phyloP scores from a whole-genome alignment of 2,329 filamentous ascomycete species.

The Penicillium sp. region DNA sequence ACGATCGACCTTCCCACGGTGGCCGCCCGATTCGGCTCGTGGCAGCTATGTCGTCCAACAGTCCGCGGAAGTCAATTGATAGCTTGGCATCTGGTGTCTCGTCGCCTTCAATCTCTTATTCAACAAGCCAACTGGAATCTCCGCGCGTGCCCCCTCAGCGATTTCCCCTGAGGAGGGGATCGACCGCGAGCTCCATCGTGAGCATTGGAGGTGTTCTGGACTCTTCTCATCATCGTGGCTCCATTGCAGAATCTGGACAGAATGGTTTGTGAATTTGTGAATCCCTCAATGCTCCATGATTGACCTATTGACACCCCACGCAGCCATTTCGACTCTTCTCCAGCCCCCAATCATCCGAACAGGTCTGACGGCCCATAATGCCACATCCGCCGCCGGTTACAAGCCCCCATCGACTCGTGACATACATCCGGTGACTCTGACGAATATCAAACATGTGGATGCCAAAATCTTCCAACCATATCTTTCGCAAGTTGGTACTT shows the following conservation, averaged over 20 bases:
- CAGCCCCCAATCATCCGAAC: conserved; percentile 88
- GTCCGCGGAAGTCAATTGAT: conserved; percentile 65
- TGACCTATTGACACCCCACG: conserved; percentile 13
- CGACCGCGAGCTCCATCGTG: conserved; percentile 81
- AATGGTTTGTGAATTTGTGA: conserved; percentile 61
- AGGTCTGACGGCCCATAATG: conserved; percentile 75
- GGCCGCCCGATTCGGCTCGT: conserved; percentile 36
- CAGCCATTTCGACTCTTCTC: conserved; percentile 89
- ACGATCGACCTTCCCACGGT: conserved; percentile 28
- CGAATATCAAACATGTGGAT: conserved; percentile 82
- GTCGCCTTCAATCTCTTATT: conserved; percentile 49
- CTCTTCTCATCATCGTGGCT: conserved; percentile 58
- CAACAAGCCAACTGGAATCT: conserved; percentile 38
- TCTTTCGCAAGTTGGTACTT: conserved; percentile 74
- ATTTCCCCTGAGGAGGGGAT: conserved; percentile 62
- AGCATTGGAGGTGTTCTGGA: conserved; percentile 85
- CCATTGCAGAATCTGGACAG: conserved; percentile 71
- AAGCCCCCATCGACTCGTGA: conserved; percentile 82
- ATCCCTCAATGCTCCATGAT: not conserved
- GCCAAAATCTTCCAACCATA: conserved; percentile 79
- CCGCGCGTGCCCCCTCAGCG: conserved; percentile 37
- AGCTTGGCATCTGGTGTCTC: conserved; percentile 59
- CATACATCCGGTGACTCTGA: conserved; percentile 88
- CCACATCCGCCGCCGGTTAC: conserved; percentile 66
- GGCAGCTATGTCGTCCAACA: conserved; percentile 59